phyloP scores from a whole-genome alignment of 164 flowering plant genomes.

The Annona cherimola region DNA sequence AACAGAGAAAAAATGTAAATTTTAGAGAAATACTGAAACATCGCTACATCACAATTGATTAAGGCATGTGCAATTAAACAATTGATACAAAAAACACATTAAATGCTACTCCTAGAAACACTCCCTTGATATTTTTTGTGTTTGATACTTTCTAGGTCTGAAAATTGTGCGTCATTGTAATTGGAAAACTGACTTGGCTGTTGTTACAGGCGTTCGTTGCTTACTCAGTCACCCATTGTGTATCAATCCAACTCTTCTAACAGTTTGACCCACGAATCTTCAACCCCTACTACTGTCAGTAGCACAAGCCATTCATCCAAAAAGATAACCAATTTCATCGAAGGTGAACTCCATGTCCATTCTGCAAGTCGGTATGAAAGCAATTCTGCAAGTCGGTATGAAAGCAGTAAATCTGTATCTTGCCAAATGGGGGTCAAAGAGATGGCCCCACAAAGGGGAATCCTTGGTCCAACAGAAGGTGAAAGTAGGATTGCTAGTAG shows the following conservation, averaged over 20 bases:
- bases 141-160: background rate
- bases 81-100: too few relatives aligned
- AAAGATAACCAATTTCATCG: conserved; percentile 20
- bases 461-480: conserved; percentile 12
- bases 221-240: conserved; percentile 67
- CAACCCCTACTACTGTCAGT: conserved; percentile 25
- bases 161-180: conserved; percentile 1
- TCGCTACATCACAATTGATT: too few relatives aligned
- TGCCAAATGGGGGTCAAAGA: conserved; percentile 16
- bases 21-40: too few relatives aligned
- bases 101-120: background rate
- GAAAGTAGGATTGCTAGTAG: conserved; percentile 28
- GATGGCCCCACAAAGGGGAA: conserved; percentile 17
- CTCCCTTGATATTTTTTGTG: background rate
- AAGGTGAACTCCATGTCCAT: conserved; percentile 8
- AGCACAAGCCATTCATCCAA: conserved; percentile 29
- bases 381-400: conserved; percentile 22
- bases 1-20: too few relatives aligned
- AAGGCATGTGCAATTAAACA: too few relatives aligned
- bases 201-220: conserved; percentile 73
- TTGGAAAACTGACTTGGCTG: conserved; percentile 3
- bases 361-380: conserved; percentile 22
- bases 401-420: conserved; percentile 17
- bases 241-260: conserved; percentile 19
- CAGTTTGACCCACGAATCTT: conserved; percentile 28